A percentile compares a stretch with the other conserved stretches of the same genome.
Evolutionary conservation across 176 grass and related monocot species (phyloP).

Genomic region (Triticum monococcum): DNA sequence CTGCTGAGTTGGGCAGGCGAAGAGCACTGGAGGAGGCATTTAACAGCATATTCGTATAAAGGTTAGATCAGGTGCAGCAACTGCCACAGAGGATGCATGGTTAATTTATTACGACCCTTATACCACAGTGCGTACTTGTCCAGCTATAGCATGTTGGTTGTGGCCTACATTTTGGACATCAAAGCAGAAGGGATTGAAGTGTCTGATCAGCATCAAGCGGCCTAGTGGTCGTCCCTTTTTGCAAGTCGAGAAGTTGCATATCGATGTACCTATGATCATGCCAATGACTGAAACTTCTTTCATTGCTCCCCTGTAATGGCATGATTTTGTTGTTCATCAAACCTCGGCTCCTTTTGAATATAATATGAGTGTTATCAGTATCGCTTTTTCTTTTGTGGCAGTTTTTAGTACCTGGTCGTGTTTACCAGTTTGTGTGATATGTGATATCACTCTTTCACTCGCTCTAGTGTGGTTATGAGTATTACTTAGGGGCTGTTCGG

Average conservation of each 20-base stretch:
- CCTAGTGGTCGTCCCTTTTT: not conserved
- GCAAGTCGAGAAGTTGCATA: constrained; percentile 10
- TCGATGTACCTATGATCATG: not conserved
- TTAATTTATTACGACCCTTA: not conserved
- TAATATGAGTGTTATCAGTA: not conserved
- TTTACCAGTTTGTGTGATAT: not conserved
- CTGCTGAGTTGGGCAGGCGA: constrained; percentile 66
- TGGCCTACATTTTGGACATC: not conserved
- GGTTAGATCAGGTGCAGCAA: not conserved
- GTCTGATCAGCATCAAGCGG: not conserved
- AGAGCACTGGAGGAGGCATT: constrained; percentile 88
- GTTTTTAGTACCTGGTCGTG: not conserved
- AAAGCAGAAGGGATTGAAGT: not conserved
- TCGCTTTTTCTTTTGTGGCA: not conserved
- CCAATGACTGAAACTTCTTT: not conserved
- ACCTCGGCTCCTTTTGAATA: not conserved
- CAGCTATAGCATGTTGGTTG: not conserved
- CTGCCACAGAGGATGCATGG: not conserved
- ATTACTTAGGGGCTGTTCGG: not conserved
- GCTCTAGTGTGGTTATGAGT: not conserved
- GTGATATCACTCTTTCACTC: not conserved
- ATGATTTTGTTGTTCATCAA: not conserved
- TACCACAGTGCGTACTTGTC: not conserved
- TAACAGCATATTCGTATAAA: constrained; percentile 70
- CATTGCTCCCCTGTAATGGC: not conserved